A percentile compares a stretch with the other conserved stretches of the same genome.
Evolutionary conservation across 352 stramenopile genomes (phyloP).

Genomic region (Phytophthora lateralis): DNA sequence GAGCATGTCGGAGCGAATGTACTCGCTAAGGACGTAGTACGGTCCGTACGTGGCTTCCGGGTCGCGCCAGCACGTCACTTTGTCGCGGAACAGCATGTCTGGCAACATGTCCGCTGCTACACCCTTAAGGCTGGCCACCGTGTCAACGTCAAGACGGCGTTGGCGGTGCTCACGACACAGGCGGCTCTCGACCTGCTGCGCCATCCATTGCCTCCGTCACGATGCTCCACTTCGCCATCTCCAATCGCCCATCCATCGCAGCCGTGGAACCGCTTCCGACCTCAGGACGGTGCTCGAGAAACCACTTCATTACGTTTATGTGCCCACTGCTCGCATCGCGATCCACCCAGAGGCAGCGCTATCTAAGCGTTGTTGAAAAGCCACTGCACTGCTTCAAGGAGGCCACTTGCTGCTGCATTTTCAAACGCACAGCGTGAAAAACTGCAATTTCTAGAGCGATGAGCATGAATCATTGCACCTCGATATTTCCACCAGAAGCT

Average conservation of each 20-base stretch:
- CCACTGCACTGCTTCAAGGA: slow-evolving; percentile 20
- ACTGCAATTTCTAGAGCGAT: slow-evolving; percentile 13
- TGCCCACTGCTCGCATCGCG: slow-evolving; percentile 34
- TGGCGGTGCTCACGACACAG: slow-evolving; percentile 22
- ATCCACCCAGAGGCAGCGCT: slow-evolving; percentile 12
- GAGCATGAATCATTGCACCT: too few species aligned
- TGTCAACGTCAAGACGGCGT: slow-evolving; percentile 29
- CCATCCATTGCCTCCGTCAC: too few species aligned
- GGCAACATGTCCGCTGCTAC: slow-evolving; percentile 22
- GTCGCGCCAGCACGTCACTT: slow-evolving; percentile 26
- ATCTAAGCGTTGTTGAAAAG: slow-evolving; percentile 16
- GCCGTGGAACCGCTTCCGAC: slow-evolving; percentile 29
- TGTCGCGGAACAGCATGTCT: slow-evolving; percentile 22
- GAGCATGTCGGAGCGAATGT: slow-evolving; percentile 31
- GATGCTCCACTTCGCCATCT: slow-evolving; percentile 2
- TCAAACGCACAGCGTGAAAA: slow-evolving; percentile 15
- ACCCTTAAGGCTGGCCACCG: slow-evolving; percentile 18
- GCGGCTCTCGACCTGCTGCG: slow-evolving; percentile 7
- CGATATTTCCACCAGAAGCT: too few species aligned
- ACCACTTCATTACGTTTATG: slow-evolving; percentile 37
- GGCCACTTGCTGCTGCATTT: slow-evolving; percentile 24
- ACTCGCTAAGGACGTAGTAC: slow-evolving; percentile 35
- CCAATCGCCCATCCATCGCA: slow-evolving; percentile 38
- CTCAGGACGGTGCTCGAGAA: slow-evolving; percentile 31
- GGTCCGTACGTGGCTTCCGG: slow-evolving; percentile 36